Percentiles rank a stretch among this genome's conserved stretches.
Conservation (phyloP, 2,329 filamentous ascomycete genomes). For the Colletotrichum spaethianum region DNA sequence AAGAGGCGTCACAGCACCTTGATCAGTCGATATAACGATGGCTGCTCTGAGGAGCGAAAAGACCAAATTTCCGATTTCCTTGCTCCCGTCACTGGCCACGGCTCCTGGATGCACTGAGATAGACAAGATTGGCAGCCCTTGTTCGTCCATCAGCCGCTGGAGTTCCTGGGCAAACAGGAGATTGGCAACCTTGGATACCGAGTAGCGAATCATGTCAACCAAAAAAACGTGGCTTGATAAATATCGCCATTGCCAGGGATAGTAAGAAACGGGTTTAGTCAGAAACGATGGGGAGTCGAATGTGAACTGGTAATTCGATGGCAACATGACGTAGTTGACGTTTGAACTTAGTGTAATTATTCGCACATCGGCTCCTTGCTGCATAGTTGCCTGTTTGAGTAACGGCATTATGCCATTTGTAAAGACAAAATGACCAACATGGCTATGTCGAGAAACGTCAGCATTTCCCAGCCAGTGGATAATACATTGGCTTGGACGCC, state of each 20-base stretch:
- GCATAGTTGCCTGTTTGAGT: slow-evolving; percentile 43
- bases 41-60: slow-evolving; percentile 32
- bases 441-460: slow-evolving; percentile 39
- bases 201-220: slow-evolving; percentile 46
- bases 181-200: slow-evolving; percentile 44
- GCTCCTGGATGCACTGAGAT: slow-evolving; percentile 43
- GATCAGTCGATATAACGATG: slow-evolving; percentile 33
- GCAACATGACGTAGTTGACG: slow-evolving; percentile 40
- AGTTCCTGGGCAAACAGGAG: slow-evolving; percentile 45
- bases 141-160: slow-evolving; percentile 42
- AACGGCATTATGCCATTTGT: slow-evolving; percentile 47
- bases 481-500: not conserved
- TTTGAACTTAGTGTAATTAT: slow-evolving; percentile 45
- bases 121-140: slow-evolving; percentile 39
- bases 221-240: slow-evolving; percentile 32
- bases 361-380: slow-evolving; percentile 44
- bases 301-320: slow-evolving; percentile 41
- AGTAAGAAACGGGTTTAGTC: slow-evolving; percentile 20
- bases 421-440: slow-evolving; percentile 48
- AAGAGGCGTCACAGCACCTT: slow-evolving; percentile 41
- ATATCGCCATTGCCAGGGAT: slow-evolving; percentile 41
- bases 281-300: slow-evolving; percentile 42
- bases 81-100: slow-evolving; percentile 28
- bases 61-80: slow-evolving; percentile 9
- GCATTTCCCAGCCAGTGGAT: not conserved